Evolutionary conservation across 148 eudicot species (phyloP).

Genomic region (Cornus florida): DNA sequence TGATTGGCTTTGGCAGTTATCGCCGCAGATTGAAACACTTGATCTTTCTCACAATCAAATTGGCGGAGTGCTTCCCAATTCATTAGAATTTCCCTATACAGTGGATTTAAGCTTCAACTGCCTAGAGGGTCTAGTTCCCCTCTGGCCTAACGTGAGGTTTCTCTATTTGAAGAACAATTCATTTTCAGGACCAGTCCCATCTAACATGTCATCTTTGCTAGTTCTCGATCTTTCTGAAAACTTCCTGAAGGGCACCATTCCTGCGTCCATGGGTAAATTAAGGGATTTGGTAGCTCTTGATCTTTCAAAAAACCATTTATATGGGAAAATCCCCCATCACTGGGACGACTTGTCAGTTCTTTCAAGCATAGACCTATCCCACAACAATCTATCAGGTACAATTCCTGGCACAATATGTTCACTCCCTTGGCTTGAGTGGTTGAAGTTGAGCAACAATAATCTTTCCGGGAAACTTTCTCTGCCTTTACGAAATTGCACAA

Average conservation of each 20-base stretch:
- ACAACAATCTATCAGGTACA: conserved; percentile 31
- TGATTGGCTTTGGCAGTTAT: conserved; percentile 18
- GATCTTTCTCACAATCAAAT: conserved; percentile 28
- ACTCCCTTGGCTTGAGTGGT: not conserved
- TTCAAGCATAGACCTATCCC: conserved; percentile 12
- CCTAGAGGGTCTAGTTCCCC: conserved; percentile 3
- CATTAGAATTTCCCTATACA: not conserved
- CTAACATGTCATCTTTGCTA: not conserved
- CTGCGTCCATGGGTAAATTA: not conserved
- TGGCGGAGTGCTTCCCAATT: conserved; percentile 11
- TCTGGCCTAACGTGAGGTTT: not conserved
- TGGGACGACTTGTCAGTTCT: not conserved
- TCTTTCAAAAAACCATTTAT: conserved; percentile 9
- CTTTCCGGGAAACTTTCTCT: conserved; percentile 33
- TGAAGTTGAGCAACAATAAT: conserved; percentile 31
- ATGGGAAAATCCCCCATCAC: conserved; percentile 22
- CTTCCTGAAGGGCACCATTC: conserved; percentile 8
- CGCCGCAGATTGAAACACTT: conserved; percentile 13
- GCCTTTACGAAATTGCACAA: not conserved
- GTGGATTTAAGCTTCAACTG: conserved; percentile 14
- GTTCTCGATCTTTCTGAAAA: conserved; percentile 13
- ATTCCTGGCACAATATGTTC: conserved; percentile 26
- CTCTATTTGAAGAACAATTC: conserved; percentile 11
- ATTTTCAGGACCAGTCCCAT: conserved; percentile 7
- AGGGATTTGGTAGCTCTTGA: not conserved